A percentile compares a stretch with the other conserved stretches of the same genome.
phyloP scores from a whole-genome alignment of 257 asterid genomes.

The Handroanthus guayacan region DNA sequence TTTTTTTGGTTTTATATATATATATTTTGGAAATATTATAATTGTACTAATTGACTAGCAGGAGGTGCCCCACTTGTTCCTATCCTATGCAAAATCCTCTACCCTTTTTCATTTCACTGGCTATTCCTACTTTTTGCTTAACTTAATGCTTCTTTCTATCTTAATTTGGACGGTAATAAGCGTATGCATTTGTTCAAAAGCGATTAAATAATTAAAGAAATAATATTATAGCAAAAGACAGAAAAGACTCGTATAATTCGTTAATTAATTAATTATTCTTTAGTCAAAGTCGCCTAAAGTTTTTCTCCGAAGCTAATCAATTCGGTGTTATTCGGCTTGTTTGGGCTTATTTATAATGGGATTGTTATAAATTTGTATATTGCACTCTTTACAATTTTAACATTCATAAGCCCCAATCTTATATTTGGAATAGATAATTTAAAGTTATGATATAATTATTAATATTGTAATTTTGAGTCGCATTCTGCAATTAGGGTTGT shows the following conservation, averaged over 20 bases:
- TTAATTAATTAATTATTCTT: too few species aligned
- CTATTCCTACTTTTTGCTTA: not conserved
- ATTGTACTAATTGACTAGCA: not conserved
- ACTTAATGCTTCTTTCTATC: not conserved
- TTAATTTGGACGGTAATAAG: not conserved
- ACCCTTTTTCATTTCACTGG: not conserved
- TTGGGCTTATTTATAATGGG: too few species aligned
- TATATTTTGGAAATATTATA: not conserved
- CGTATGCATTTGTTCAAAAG: not conserved
- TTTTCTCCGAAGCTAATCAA: too few species aligned
- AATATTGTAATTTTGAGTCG: too few species aligned
- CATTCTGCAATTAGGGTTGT: too few species aligned
- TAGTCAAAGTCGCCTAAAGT: not conserved
- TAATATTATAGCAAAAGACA: not conserved
- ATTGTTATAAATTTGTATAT: too few species aligned
- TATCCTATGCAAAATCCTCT: slow-evolving; percentile 11
- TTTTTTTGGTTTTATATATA: too few species aligned
- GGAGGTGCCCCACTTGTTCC: not conserved
- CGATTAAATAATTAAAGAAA: not conserved
- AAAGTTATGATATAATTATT: too few species aligned
- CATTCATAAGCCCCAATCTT: too few species aligned
- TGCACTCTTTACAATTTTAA: too few species aligned
- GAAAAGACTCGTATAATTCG: not conserved
- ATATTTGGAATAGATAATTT: too few species aligned
- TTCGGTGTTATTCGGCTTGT: too few species aligned